Base-by-base conservation (phyloP, 2,329 filamentous ascomycete genomes). In the Herpotrichia juniperi region DNA sequence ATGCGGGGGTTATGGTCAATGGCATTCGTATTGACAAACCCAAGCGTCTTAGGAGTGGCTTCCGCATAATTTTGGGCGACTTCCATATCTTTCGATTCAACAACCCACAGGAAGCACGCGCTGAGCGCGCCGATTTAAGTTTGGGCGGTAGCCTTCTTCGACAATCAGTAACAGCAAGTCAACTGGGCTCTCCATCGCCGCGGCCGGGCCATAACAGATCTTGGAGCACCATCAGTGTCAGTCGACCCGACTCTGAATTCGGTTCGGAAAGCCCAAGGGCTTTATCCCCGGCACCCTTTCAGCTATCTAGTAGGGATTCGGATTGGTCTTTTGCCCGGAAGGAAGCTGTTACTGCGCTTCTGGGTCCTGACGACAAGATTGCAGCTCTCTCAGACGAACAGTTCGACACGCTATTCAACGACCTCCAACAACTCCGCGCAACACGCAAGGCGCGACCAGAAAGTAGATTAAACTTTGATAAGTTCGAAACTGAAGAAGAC, bases 71-170 rank as follows among this genome's bases (percentile, higher is more conserved):
- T 57, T 81, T 99, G 9, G 94, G 94, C 34, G 94, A 99, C 74
- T 99, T 99, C 64, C 94, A 99, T 73, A 99, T 99, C 55, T 97
- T 99, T 77, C 84, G 94, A 50, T 99, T 99, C 79, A 99, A 97
- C 66, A 93, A 99, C 69, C 94, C 94, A 0, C 89, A 96, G 80
- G 94, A 99, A 76, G 94, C 94, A 25, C 87, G 91, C 52, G 93
- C 93, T 2, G 94, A 99, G 76, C 82, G 94, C 48, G 93, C 91
- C 11, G 91, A 96, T 57, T 25, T 91, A 68, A 72, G 75, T n/a
- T 86, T 91, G 68, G 72, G 75, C n/a, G 75, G 76, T 14, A 96
- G 91, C 67, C 79, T 96, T 17, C 79, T 99, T 51, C 88, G 93
- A 40, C 93, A 97, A 68, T 96, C 93, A 6, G 78, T 88, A 43